These are phyloP conservation scores for Fusarium paranaense DNA, from an alignment of 2,329 filamentous ascomycete species.

Conservation along the genomic window DNA sequence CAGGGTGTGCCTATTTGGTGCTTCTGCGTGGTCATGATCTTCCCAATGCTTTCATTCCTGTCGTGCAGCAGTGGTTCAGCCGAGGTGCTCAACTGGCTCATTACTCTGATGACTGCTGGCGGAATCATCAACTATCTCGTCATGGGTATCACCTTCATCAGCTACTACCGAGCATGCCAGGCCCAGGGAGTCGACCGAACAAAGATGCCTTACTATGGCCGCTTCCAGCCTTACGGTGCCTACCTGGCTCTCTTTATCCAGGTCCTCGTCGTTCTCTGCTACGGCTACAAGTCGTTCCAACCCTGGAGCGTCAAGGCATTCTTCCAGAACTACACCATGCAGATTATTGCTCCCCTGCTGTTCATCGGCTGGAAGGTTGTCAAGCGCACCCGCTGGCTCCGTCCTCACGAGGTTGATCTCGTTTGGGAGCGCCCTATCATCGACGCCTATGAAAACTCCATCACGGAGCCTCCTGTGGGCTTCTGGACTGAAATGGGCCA, in stretches of 20 bases:
- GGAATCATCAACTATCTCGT: constrained; percentile 73
- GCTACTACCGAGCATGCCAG: constrained; percentile 63
- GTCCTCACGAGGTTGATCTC: constrained; percentile 67
- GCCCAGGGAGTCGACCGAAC: constrained; percentile 65
- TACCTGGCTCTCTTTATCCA: constrained; percentile 59
- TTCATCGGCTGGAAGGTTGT: constrained; percentile 73
- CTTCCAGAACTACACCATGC: constrained; percentile 68
- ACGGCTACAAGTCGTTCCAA: constrained; percentile 66
- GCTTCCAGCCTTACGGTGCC: constrained; percentile 69
- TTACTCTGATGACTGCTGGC: constrained; percentile 67
- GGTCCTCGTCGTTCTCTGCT: constrained; percentile 59
- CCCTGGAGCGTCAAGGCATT: constrained; percentile 62
- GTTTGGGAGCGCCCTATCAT: constrained; percentile 70
- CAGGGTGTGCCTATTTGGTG: constrained; percentile 72
- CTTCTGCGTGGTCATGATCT: constrained; percentile 64
- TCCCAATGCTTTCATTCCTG: constrained; percentile 66
- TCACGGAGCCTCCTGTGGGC: constrained; percentile 60
- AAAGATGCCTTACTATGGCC: constrained; percentile 67
- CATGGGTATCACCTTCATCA: constrained; percentile 59
- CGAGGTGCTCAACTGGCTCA: constrained; percentile 64
- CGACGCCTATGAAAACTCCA: constrained; percentile 67
- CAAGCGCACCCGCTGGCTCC: constrained; percentile 67
- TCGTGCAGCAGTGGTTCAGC: constrained; percentile 61
- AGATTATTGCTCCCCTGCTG: constrained; percentile 63
- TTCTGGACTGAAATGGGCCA: constrained; percentile 67